phyloP scores from a whole-genome alignment of 1,284 basidiomycete genomes.

The Trichosporon asahii region DNA sequence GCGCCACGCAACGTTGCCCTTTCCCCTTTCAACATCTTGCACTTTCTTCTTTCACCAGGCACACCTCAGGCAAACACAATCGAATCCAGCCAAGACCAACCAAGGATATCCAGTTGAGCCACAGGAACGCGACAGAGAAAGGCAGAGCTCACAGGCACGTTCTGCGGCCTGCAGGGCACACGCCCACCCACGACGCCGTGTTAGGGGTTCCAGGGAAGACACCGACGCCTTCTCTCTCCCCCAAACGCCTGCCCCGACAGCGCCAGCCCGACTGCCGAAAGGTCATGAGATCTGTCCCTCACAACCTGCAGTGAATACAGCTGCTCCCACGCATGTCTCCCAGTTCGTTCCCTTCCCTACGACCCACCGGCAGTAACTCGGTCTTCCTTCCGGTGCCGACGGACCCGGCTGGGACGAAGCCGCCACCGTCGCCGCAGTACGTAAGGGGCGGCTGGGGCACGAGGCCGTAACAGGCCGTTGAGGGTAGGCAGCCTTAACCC shows the following conservation, averaged over 20 bases:
- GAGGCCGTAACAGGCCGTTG: background rate
- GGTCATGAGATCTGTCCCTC: background rate
- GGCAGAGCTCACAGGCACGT: background rate
- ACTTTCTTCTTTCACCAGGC: background rate
- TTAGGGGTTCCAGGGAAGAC: background rate
- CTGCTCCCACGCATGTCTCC: background rate
- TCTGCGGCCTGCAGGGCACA: background rate
- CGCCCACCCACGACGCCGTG: background rate
- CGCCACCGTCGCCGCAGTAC: background rate
- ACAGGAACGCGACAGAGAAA: background rate
- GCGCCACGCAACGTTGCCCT: background rate
- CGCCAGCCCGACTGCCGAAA: background rate
- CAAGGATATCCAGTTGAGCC: background rate
- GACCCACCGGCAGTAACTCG: background rate
- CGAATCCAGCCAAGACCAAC: background rate
- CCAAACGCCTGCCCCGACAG: background rate
- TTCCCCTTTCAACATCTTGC: background rate
- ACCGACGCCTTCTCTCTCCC: background rate
- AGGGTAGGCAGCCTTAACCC: background rate
- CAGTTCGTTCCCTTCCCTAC: too few species aligned
- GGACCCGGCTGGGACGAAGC: background rate
- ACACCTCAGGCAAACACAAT: background rate
- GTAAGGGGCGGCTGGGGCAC: background rate
- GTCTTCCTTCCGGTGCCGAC: background rate
- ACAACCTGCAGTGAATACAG: background rate